Evolutionary conservation across 1,139 yeast genomes (phyloP).

Genomic region (Yamadazyma spencermartinsiae): DNA sequence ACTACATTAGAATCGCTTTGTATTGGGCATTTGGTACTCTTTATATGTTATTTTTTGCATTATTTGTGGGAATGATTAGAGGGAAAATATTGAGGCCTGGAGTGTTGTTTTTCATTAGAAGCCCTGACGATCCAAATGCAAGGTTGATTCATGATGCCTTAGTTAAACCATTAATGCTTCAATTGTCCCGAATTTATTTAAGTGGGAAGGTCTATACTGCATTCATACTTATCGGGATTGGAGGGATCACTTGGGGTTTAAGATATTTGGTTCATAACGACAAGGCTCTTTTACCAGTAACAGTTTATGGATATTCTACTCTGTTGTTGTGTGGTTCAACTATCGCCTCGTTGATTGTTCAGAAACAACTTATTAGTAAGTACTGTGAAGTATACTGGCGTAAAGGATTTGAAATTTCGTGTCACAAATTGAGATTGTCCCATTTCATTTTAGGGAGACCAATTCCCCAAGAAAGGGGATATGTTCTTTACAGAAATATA

Average conservation of each 20-base stretch:
- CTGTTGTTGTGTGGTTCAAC: constrained; percentile 9
- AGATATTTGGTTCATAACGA: constrained; percentile 34
- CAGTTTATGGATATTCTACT: constrained; percentile 8
- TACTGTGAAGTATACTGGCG: constrained; percentile 61
- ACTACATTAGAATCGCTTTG: constrained; percentile 23
- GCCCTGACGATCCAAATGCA: constrained; percentile 92
- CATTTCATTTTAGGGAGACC: constrained; percentile 74
- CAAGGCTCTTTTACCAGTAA: constrained; percentile 29
- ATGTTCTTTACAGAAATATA: constrained; percentile 56
- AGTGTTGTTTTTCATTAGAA: constrained; percentile 83
- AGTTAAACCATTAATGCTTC: constrained; percentile 70
- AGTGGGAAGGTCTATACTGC: constrained; percentile 77
- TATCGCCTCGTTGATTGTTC: constrained; percentile 10
- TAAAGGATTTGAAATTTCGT: constrained; percentile 54
- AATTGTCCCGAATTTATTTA: constrained; percentile 69
- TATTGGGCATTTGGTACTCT: constrained; percentile 81
- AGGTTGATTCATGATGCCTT: constrained; percentile 88
- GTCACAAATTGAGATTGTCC: constrained; percentile 65
- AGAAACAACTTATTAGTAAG: constrained; percentile 24
- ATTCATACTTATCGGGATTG: constrained; percentile 74
- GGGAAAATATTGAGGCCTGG: constrained; percentile 78
- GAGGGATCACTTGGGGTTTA: constrained; percentile 58
- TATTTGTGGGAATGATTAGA: constrained; percentile 83
- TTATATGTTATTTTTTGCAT: constrained; percentile 86
- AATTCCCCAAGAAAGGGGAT: constrained; percentile 76